Evolutionary conservation across 2,329 filamentous ascomycete genomes (phyloP).

Genomic region (Pyrenophora graminea): DNA sequence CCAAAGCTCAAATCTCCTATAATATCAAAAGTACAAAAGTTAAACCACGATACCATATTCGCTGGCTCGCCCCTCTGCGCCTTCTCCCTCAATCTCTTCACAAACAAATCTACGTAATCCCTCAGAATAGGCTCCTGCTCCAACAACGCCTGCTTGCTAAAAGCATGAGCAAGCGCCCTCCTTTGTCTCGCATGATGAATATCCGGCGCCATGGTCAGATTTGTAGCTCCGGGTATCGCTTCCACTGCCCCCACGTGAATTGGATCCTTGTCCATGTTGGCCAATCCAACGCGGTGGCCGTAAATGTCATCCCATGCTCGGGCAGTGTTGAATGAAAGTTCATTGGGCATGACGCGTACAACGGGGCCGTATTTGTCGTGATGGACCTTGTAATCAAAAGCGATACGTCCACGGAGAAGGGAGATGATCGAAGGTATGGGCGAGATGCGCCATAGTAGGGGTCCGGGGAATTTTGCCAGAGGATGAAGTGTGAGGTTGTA

Average conservation of each 20-base stretch:
- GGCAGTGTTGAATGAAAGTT: conserved; percentile 40
- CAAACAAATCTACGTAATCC: conserved; percentile 48
- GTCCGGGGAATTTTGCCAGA: conserved; percentile 38
- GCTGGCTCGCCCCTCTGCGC: conserved; percentile 30
- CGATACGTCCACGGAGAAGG: conserved; percentile 33
- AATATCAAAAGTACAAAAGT: conserved; percentile 42
- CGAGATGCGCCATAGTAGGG: conserved; percentile 35
- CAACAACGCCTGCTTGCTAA: conserved; percentile 47
- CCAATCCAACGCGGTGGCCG: conserved; percentile 34
- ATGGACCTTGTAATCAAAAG: conserved; percentile 36
- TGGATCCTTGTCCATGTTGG: conserved; percentile 43
- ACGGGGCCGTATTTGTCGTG: conserved; percentile 44
- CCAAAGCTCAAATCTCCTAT: conserved; percentile 41
- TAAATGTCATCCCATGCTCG: conserved; percentile 43
- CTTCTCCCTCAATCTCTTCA: conserved; percentile 45
- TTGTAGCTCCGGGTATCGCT: conserved; percentile 43
- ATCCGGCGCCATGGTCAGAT: conserved; percentile 46
- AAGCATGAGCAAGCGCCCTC: conserved; percentile 48
- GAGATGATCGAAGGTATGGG: conserved; percentile 34
- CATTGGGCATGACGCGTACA: conserved; percentile 42
- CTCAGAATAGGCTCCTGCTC: conserved; percentile 49
- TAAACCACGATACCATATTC: conserved; percentile 43
- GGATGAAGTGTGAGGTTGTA: conserved; percentile 39
- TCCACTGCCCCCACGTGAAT: conserved; percentile 44
- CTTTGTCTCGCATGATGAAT: conserved; percentile 47